Conservation (phyloP, 345 rosid species). For the Raphanus raphanistrum region DNA sequence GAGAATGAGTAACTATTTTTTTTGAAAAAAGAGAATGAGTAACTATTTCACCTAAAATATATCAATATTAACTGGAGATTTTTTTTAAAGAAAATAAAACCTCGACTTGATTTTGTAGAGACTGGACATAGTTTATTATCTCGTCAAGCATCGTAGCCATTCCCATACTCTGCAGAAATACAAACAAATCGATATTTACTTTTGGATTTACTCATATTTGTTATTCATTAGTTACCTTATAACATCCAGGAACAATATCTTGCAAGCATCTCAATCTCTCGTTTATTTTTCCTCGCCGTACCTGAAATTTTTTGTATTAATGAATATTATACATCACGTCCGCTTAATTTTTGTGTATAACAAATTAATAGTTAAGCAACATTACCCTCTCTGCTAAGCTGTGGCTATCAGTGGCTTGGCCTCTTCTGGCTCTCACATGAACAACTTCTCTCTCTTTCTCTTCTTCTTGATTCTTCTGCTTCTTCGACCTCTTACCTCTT, state of each 20-base stretch:
- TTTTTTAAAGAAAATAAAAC: constrained; percentile 27
- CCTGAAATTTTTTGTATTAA: constrained; percentile 41
- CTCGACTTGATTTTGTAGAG: constrained; percentile 84
- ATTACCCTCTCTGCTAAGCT: constrained; percentile 91
- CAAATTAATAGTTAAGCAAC: not conserved
- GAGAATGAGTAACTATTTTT: not conserved
- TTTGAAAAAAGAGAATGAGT: not conserved
- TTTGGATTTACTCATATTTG: not conserved
- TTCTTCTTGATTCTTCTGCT: constrained; percentile 37
- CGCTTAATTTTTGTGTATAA: not conserved
- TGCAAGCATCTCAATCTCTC: constrained; percentile 70
- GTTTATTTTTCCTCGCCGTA: constrained; percentile 77
- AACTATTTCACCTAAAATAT: not conserved
- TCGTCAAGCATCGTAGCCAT: constrained; percentile 86
- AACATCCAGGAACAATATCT: constrained; percentile 89
- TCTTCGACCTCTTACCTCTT: constrained; percentile 56
- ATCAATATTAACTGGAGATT: not conserved
- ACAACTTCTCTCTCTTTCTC: constrained; percentile 64
- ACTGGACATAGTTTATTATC: constrained; percentile 78
- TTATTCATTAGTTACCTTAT: constrained; percentile 47
- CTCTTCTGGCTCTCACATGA: constrained; percentile 94
- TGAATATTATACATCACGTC: not conserved
- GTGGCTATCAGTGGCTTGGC: constrained; percentile 93
- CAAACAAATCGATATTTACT: not conserved
- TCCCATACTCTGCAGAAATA: constrained; percentile 75